Base-by-base conservation (phyloP, 164 flowering plant species). In the Akebia trifoliata region DNA sequence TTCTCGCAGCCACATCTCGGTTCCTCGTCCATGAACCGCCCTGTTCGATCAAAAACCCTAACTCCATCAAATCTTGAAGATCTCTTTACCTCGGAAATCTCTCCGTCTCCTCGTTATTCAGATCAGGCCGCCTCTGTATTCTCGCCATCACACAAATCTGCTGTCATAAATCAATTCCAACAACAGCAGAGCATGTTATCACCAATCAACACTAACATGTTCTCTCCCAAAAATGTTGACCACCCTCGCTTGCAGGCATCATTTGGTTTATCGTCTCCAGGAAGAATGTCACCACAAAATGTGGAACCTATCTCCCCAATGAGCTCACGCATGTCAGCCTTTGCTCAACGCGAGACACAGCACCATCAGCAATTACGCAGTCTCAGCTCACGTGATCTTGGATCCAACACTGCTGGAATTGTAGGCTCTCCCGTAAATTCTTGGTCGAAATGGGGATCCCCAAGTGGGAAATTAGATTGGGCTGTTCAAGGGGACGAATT, bases 31-130 rank as follows among this genome's bases (percentile, higher is more conserved):
- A 50, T 80, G 62, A 79, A 68, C 62, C 79, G 84, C 32, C 65
- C 87, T 18, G 76, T 69, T 54, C 78, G 92, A 12, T 30, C 81
- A 4, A 84, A 78, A 57, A 70, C 79, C 20, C 50, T 86, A 43
- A 72, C 81, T 21, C 93, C 95, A 22, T 80, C 89, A 22, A 92
- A 87, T 56, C 84, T 89, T 8, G 94, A 92, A 7, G 98, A 92
- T 60, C 77, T 85, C 17, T 87, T 87, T 52, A 75, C 88, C 0
- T 60, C 76, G 6, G 80, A 73, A 21, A 85, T 80, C 67, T 85
- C 95, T 0, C 96, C 95, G 0, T 77, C 89, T 0, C n/a, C n/a
- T n/a, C n/a, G n/a, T n/a, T n/a, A n/a, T n/a, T n/a, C n/a, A n/a
- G n/a, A n/a, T n/a, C n/a, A n/a, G n/a, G n/a, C n/a, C n/a, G n/a